Conservation (phyloP, 1,284 basidiomycete species). For the Pyrrhoderma lamaoense region DNA sequence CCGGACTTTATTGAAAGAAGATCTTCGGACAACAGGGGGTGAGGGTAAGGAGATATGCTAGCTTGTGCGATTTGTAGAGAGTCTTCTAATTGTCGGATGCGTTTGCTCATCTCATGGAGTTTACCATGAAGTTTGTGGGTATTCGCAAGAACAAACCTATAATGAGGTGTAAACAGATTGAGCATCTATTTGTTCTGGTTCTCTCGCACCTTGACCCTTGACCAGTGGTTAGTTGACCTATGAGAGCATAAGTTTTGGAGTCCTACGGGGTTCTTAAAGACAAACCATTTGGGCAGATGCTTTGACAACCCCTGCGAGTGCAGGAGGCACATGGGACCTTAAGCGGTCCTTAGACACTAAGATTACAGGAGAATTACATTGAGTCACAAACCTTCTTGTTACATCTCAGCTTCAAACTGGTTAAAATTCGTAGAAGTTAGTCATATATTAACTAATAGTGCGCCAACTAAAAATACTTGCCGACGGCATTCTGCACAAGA, state of each 20-base stretch:
- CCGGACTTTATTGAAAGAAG: conserved; percentile 12
- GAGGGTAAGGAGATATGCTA: conserved; percentile 3
- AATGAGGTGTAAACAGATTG: neutral
- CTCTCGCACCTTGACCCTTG: conserved; percentile 13
- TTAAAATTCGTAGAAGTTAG: neutral
- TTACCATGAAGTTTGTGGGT: conserved; percentile 16
- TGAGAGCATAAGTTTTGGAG: neutral
- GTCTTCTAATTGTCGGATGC: conserved; percentile 18
- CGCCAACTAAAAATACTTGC: conserved; percentile 9
- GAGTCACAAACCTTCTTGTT: conserved; percentile 12
- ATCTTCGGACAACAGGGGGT: conserved; percentile 14
- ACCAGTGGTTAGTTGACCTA: conserved; percentile 13
- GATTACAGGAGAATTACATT: neutral
- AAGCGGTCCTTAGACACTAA: neutral
- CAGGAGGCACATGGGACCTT: conserved; percentile 17
- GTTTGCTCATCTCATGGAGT: conserved; percentile 16
- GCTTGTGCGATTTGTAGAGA: conserved; percentile 15
- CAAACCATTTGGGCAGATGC: conserved; percentile 17
- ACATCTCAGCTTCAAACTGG: conserved; percentile 16
- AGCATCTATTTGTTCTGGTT: no score
- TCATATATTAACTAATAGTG: no score
- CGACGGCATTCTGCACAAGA: conserved; percentile 18
- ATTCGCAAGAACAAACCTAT: conserved; percentile 16
- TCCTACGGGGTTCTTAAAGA: neutral
- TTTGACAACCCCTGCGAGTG: conserved; percentile 14